A percentile compares a stretch with the other conserved stretches of the same genome.
phyloP scores from a whole-genome alignment of 495 filamentous ascomycete genomes.

The Penicillium roqueforti region DNA sequence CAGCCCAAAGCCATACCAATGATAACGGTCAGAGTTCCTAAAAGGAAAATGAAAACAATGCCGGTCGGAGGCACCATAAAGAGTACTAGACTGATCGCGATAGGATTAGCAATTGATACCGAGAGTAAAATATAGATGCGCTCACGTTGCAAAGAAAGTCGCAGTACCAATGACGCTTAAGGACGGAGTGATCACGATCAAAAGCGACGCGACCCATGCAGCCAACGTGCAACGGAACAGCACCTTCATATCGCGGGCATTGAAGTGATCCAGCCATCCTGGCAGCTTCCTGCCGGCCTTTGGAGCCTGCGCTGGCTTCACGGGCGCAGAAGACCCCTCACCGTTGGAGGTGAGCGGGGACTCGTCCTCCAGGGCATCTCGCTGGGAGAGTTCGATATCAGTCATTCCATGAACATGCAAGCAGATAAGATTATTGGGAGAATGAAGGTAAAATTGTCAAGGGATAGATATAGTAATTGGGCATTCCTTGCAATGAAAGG shows the following conservation, averaged over 20 bases:
- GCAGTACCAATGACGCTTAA: slow-evolving; percentile 27
- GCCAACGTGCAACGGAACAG: slow-evolving; percentile 42
- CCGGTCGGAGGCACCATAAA: slow-evolving; percentile 38
- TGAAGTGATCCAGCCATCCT: slow-evolving; percentile 42
- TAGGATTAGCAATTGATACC: slow-evolving; percentile 1
- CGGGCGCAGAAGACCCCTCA: slow-evolving; percentile 4
- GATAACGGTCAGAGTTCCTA: slow-evolving; percentile 31
- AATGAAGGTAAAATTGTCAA: background rate
- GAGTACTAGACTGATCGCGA: slow-evolving; percentile 26
- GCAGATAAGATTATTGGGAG: background rate
- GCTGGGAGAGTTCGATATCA: slow-evolving; percentile 10
- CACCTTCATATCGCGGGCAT: slow-evolving; percentile 42
- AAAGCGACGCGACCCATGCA: slow-evolving; percentile 39
- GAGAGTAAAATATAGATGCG: background rate
- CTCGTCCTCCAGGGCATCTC: slow-evolving; percentile 1
- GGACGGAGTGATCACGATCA: slow-evolving; percentile 40
- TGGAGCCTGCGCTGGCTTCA: slow-evolving; percentile 1
- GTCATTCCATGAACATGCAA: background rate
- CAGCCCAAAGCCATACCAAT: slow-evolving; percentile 38
- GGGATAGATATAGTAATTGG: background rate
- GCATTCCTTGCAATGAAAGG: background rate
- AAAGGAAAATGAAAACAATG: slow-evolving; percentile 37
- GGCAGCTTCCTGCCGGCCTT: slow-evolving; percentile 27
- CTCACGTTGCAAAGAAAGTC: slow-evolving; percentile 32
- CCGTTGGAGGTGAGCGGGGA: slow-evolving; percentile 9